Evolutionary conservation across 306 rosid species (phyloP), one percentile per base, ranked within the genome.

Genomic region (Quercus ilex): DNA sequence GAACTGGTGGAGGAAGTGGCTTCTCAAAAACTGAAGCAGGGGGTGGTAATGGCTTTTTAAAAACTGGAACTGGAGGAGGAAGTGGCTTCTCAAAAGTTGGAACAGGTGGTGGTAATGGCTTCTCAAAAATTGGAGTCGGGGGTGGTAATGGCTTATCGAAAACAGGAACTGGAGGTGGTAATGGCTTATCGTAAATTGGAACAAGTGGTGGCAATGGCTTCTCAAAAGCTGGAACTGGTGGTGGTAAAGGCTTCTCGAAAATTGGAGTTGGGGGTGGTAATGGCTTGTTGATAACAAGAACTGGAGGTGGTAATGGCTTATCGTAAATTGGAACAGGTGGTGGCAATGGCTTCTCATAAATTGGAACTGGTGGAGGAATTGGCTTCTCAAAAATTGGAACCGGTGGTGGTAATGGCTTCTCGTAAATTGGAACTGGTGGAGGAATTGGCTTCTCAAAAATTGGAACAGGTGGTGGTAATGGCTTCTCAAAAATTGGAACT

Each of bases 61-160:
- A 28, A 28, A 2, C 30, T 28, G 52, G 53, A 46, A 46, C 4
- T 2, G 15, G 53, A 0, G 53, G 53, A 0, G 53, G 53, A 1
- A 46, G 0, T 8, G 53, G 53, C 52, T 46, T 46, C 3, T 46
- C 4, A 0, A 1, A 46, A 46, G 2, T 0, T 46, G 52, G 52
- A 46, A 46, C 1, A 2, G 1, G 53, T 15, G 4, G 7, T 23
- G 58, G 35, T 3, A n/a, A 52, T 21, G 38, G 77, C 4, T 58
- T 58, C 25, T 20, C 1, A 10, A 5, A 58, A 17, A 38, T 38
- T 58, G 23, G 64, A 5, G 3, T 6, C 5, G 70, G 74, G 11
- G 80, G 85, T 71, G 38, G 30, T 3, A 46, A 11, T 75, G 84
- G 71, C 77, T 57, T 81, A 71, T 82, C 68, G 35, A 51, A 5